Evolutionary conservation across 176 grass and related monocot species (phyloP).

Genomic region (Phoenix roebelenii): DNA sequence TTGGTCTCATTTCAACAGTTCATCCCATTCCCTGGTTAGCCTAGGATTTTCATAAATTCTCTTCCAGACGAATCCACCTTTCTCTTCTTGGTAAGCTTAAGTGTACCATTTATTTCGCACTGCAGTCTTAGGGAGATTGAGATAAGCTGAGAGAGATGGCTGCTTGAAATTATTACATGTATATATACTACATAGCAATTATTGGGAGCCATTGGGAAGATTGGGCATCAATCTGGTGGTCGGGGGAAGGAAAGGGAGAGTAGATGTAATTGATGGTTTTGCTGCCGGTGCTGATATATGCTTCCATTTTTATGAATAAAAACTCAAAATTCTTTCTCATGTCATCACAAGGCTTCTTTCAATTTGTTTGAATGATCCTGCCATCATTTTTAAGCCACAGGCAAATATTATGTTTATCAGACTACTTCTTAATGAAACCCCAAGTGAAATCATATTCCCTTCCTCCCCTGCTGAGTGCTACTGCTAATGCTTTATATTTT

Average conservation of each 20-base stretch:
- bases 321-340: constrained; percentile 7
- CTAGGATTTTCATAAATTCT: constrained; percentile 12
- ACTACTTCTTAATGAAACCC: too few species aligned
- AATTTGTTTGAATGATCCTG: not conserved
- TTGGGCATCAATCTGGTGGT: constrained; percentile 28
- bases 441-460: too few species aligned
- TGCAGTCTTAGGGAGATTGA: constrained; percentile 16
- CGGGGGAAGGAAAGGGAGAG: constrained; percentile 17
- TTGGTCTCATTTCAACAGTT: constrained; percentile 12
- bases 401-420: too few species aligned
- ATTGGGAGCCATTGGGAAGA: constrained; percentile 42
- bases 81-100: not conserved
- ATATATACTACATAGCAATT: constrained; percentile 51
- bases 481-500: too few species aligned
- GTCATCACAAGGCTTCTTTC: constrained; percentile 16
- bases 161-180: constrained; percentile 42
- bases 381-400: too few species aligned
- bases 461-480: too few species aligned
- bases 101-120: constrained; percentile 26
- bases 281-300: constrained; percentile 45
- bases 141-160: not conserved
- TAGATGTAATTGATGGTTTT: constrained; percentile 34
- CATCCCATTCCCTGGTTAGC: not conserved
- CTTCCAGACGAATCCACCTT: not conserved
- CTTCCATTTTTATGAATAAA: constrained; percentile 78